A percentile compares a stretch with the other conserved stretches of the same genome.
Evolutionary conservation across 352 stramenopile species (phyloP).

Genomic region (Phytophthora agathidicida): DNA sequence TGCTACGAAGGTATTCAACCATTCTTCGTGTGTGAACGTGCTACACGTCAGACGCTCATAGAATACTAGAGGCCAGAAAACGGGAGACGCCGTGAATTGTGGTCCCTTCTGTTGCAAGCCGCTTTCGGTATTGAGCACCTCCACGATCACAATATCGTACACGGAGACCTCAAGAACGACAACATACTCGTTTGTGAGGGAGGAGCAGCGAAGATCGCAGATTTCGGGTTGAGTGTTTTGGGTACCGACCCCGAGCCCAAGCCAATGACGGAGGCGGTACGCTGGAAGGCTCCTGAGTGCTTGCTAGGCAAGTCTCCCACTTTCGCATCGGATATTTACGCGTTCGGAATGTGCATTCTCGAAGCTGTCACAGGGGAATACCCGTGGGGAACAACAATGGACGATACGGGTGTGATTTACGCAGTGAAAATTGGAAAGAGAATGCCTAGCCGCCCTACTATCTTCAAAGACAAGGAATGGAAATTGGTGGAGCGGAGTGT

Average conservation of each 20-base stretch:
- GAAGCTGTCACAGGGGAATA: slow-evolving; percentile 33
- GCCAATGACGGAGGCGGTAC: slow-evolving; percentile 17
- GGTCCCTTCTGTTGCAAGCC: slow-evolving; percentile 35
- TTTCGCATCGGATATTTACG: slow-evolving; percentile 39
- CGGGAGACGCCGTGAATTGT: slow-evolving; percentile 25
- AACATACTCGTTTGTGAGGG: slow-evolving; percentile 37
- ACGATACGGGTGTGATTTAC: slow-evolving; percentile 11
- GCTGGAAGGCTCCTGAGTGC: slow-evolving; percentile 39
- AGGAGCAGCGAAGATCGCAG: slow-evolving; percentile 36
- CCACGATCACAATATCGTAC: slow-evolving; percentile 37
- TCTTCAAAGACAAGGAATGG: slow-evolving; percentile 35
- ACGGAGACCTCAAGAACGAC: slow-evolving; percentile 39
- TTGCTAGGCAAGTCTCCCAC: slow-evolving; percentile 15
- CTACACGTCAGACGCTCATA: slow-evolving; percentile 23
- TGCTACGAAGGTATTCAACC: slow-evolving; percentile 28
- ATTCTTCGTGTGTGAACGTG: slow-evolving; percentile 39
- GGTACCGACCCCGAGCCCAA: slow-evolving; percentile 12
- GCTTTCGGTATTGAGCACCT: slow-evolving; percentile 39
- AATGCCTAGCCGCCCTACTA: slow-evolving; percentile 14
- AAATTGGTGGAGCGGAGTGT: slow-evolving; percentile 31
- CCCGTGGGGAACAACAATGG: slow-evolving; percentile 30
- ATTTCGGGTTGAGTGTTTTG: slow-evolving; percentile 33
- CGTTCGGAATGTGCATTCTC: slow-evolving; percentile 47
- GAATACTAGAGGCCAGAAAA: slow-evolving; percentile 28
- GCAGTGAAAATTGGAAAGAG: slow-evolving; percentile 19